Conservation (phyloP, 257 asterid species). For the Nicotiana noctiflora region DNA sequence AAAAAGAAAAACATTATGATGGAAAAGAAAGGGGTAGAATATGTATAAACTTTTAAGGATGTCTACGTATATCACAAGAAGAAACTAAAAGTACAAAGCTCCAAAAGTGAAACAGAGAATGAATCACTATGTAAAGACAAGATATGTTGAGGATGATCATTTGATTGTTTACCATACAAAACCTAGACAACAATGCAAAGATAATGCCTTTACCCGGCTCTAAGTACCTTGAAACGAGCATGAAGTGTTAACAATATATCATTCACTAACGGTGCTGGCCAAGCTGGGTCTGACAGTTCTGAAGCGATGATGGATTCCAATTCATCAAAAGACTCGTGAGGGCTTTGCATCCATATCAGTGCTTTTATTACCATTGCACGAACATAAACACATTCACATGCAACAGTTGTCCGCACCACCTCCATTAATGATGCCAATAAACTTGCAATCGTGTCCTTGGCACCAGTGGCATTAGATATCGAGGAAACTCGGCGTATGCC, state of each 20-base stretch:
- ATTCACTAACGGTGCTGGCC: conserved; percentile 89
- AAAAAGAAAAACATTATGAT: not conserved
- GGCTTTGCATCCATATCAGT: conserved; percentile 99
- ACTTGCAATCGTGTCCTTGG: conserved; percentile 85
- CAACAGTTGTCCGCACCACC: conserved; percentile 96
- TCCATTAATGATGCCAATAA: conserved; percentile 94
- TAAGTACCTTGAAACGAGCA: conserved; percentile 95
- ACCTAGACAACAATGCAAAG: not conserved
- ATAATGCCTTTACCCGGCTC: not conserved
- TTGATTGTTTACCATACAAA: not conserved
- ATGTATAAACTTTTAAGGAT: not conserved
- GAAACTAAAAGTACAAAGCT: not conserved
- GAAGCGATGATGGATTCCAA: conserved; percentile 91
- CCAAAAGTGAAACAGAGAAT: not conserved
- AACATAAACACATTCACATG: conserved; percentile 98
- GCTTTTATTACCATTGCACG: conserved; percentile 99
- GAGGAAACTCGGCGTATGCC: conserved; percentile 69
- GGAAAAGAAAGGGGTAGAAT: not conserved
- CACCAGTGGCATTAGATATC: conserved; percentile 60
- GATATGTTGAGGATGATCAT: not conserved
- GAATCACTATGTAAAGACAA: not conserved
- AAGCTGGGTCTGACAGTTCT: conserved; percentile 91
- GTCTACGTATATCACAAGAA: not conserved
- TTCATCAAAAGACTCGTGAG: conserved; percentile 91
- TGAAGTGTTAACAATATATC: conserved; percentile 88